Evolutionary conservation across 139 green algal genomes (phyloP), one percentile per base, ranked within the genome.

Genomic region (Mychonastes homosphaera): DNA sequence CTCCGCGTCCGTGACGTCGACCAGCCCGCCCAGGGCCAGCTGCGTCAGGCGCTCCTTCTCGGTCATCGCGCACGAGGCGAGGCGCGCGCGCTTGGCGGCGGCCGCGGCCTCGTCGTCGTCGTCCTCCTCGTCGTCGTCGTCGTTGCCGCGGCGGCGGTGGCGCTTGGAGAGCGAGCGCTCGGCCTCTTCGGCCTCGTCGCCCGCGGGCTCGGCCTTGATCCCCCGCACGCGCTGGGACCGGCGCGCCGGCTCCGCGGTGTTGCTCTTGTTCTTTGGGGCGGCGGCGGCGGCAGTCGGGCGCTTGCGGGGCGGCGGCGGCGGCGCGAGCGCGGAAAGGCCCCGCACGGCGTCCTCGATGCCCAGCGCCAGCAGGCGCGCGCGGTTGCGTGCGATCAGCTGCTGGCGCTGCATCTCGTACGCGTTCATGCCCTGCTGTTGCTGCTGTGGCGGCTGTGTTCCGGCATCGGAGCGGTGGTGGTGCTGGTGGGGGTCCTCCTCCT

Each of bases 1-100:
- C 53, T 66, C 48, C 21, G 52, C 19, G 19, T 27, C 10, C 18
- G 15, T 23, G 13, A 16, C 18, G 8, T 73, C 69, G 28, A 78
- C 60, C 9, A 81, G 62, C 1, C 74, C 74, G 27, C 62, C 67
- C 23, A 81, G 52, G 58, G 75, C 62, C 28, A 81, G 38, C 54
- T 76, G 48, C 18, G 24, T 53, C 9, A 79, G 51, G 23, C 54
- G 56, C 6, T 21, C 16, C 2, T 38, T 40, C 45, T 63, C 46
- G 2, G 26, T 44, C 30, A 26, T 15, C 26, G 19, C 16, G 34
- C n/a, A 29, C 23, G 13, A 43, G 56, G 24, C 26, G 43, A 30
- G 10, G 6, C 3, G 35, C 8, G 15, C 29, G 28, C 16, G 28
- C 6, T 19, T 9, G 4, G 24, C 39, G 30, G 15, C 21, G 15